These are phyloP conservation scores for Effrenium voratum DNA, from an alignment of 73 alveolate genomes.

Conservation along the genomic window DNA sequence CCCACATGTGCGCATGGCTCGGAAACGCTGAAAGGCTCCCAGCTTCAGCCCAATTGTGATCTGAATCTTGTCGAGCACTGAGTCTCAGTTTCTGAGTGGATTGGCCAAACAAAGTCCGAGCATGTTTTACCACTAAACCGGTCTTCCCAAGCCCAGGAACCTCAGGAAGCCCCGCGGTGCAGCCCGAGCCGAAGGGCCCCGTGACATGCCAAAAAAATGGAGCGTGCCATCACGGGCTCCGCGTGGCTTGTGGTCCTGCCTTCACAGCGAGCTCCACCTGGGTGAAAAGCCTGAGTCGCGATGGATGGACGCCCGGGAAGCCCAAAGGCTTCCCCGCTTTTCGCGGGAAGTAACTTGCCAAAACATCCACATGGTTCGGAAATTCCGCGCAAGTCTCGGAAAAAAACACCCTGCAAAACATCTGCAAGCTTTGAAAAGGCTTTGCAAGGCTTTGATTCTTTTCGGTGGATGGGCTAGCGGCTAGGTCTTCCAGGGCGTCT, in stretches of 20 bases:
- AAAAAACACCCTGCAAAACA: background rate
- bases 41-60: too few species aligned
- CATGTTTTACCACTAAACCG: background rate
- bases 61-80: too few species aligned
- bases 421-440: background rate
- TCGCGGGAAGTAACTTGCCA: background rate
- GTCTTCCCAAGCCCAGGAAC: background rate
- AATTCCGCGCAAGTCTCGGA: background rate
- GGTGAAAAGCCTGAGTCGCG: slow-evolving; percentile 13
- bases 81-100: too few species aligned
- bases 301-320: background rate
- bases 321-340: too few species aligned
- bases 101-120: too few species aligned
- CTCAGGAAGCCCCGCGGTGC: background rate
- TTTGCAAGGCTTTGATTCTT: background rate
- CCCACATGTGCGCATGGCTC: background rate
- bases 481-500: background rate
- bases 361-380: background rate
- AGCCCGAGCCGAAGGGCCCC: background rate
- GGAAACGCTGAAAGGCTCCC: too few species aligned
- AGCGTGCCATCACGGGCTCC: background rate
- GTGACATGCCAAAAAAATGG: background rate
- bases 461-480: background rate
- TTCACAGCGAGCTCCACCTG: slow-evolving; percentile 62
- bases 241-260: background rate